Evolutionary conservation across 257 asterid genomes (phyloP).

Genomic region (Nyctanthes arbortristis): DNA sequence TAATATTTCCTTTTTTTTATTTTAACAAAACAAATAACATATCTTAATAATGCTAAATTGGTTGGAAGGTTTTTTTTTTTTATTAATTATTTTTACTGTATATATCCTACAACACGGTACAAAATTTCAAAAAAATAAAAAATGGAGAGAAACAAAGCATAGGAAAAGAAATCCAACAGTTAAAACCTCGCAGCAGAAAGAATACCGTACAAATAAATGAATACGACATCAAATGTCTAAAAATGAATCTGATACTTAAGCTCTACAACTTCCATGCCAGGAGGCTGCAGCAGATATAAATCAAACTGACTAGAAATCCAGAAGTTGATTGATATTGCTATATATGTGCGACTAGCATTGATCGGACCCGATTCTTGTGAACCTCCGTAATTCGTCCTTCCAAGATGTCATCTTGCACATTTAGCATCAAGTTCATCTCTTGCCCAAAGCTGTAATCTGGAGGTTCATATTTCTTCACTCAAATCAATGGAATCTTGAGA

Average conservation of each 20-base stretch:
- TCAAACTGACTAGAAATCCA: not conserved
- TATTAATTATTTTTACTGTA: too few relatives aligned
- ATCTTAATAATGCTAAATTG: too few relatives aligned
- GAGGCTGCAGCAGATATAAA: not conserved
- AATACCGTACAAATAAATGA: not conserved
- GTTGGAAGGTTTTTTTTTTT: too few relatives aligned
- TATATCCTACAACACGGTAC: too few relatives aligned
- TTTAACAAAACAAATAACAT: too few relatives aligned
- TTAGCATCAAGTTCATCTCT: slow-evolving; percentile 9
- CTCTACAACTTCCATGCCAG: not conserved
- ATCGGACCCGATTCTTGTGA: too few relatives aligned
- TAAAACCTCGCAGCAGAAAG: too few relatives aligned
- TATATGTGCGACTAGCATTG: too few relatives aligned
- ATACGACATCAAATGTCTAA: not conserved
- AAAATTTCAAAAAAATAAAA: too few relatives aligned
- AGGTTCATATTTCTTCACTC: slow-evolving; percentile 67
- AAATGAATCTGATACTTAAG: not conserved
- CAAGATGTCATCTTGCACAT: not conserved
- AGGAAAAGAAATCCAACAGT: slow-evolving; percentile 7
- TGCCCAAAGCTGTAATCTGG: slow-evolving; percentile 10
- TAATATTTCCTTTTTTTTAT: too few relatives aligned
- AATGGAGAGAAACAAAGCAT: not conserved
- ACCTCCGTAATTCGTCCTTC: not conserved
- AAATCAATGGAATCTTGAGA: slow-evolving; percentile 36
- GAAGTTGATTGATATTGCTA: not conserved